Percentiles rank a stretch among this genome's conserved stretches.
Conservation (phyloP, 371 early-diverging fungal species). For the Rhizomucor miehei region DNA sequence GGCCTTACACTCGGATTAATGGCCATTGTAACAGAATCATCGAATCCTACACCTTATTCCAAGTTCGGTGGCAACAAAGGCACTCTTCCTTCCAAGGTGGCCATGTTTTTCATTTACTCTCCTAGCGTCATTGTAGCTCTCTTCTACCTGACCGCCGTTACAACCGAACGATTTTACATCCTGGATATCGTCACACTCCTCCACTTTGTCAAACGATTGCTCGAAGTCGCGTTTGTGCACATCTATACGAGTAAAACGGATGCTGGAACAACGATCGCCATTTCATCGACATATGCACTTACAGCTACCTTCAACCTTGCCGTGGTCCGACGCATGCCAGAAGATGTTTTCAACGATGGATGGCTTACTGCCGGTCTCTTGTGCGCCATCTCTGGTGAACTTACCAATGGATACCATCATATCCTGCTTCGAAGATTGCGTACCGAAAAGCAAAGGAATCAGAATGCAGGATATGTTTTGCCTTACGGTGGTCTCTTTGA, state of each 20-base stretch:
- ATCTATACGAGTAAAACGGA: conserved; percentile 25
- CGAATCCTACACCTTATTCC: conserved; percentile 20
- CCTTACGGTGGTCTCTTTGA: conserved; percentile 25
- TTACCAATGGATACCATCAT: conserved; percentile 33
- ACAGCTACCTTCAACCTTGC: conserved; percentile 9
- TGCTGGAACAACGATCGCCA: conserved; percentile 14
- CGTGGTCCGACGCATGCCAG: conserved; percentile 8
- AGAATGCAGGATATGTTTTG: conserved; percentile 7
- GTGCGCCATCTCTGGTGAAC: conserved; percentile 28
- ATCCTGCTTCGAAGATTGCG: conserved; percentile 21
- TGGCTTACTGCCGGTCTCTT: conserved; percentile 9
- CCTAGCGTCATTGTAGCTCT: conserved; percentile 19
- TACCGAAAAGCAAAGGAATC: background rate
- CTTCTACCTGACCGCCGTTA: background rate
- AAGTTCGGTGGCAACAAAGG: conserved; percentile 24
- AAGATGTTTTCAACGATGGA: background rate
- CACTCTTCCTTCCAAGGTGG: conserved; percentile 16
- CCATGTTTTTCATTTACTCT: conserved; percentile 21
- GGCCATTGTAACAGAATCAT: conserved; percentile 9
- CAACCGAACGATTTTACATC: conserved; percentile 9
- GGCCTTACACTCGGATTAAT: conserved; percentile 7
- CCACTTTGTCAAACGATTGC: conserved; percentile 24
- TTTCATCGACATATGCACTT: conserved; percentile 18
- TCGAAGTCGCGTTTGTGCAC: conserved; percentile 35
- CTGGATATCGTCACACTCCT: conserved; percentile 10